A percentile compares a stretch with the other conserved stretches of the same genome.
These are phyloP conservation scores for Entomortierella chlamydospora DNA, from an alignment of 192 early-diverging fungal genomes.

Conservation along the genomic window DNA sequence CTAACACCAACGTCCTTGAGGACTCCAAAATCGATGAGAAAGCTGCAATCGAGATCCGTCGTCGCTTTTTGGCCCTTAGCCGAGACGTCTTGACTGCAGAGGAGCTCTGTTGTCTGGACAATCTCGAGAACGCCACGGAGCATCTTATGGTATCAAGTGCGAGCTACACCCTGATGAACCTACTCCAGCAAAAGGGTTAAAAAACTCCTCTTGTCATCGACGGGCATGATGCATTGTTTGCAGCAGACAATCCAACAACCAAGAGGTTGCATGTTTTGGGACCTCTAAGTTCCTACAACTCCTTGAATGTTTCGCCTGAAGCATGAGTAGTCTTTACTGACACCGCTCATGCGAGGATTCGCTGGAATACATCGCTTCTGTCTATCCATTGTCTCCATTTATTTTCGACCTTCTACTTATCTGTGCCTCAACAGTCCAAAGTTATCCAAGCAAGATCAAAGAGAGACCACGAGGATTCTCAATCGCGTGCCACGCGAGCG, in stretches of 20 bases:
- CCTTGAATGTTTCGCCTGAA: slow-evolving; percentile 2
- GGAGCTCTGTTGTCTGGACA: slow-evolving; percentile 7
- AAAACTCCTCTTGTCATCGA: slow-evolving; percentile 31
- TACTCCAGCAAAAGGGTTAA: not conserved
- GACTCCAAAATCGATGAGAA: slow-evolving; percentile 15
- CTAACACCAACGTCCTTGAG: too few relatives aligned
- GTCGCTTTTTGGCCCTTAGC: slow-evolving; percentile 22
- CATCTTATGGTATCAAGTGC: not conserved
- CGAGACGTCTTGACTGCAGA: slow-evolving; percentile 28
- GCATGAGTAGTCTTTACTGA: slow-evolving; percentile 25
- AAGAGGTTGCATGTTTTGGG: not conserved
- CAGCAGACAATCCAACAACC: slow-evolving; percentile 3
- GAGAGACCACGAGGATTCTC: slow-evolving; percentile 8
- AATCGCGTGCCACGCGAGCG: slow-evolving; percentile 37
- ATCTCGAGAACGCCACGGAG: not conserved
- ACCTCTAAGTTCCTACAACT: slow-evolving; percentile 15
- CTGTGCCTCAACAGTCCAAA: not conserved
- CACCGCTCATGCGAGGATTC: not conserved
- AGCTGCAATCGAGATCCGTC: slow-evolving; percentile 3
- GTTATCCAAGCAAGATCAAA: not conserved
- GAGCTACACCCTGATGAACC: not conserved
- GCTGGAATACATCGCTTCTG: not conserved
- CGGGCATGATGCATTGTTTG: slow-evolving; percentile 31
- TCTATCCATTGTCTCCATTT: not conserved
- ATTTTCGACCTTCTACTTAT: not conserved